Percentiles rank a stretch among this genome's conserved stretches.
Conservation (phyloP, 768 basidiomycete genomes). For the Suillus decipiens region DNA sequence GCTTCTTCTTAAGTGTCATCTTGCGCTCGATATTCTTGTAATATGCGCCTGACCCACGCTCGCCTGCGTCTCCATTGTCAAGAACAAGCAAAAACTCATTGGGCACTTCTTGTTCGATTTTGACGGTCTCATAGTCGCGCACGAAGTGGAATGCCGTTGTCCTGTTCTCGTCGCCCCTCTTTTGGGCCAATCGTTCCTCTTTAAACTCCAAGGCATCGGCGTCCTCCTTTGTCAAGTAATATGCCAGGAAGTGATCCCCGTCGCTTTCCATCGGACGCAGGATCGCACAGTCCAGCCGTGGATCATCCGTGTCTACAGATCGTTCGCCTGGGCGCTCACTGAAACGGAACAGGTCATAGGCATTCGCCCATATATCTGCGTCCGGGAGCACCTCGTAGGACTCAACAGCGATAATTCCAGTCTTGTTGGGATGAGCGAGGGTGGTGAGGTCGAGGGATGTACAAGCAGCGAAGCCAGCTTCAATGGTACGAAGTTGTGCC, state of each 20-base stretch:
- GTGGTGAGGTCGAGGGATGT: conserved; percentile 57
- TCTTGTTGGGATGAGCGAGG: conserved; percentile 80
- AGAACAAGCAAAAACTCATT: conserved; percentile 82
- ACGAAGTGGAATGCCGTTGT: conserved; percentile 73
- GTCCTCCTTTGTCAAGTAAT: conserved; percentile 80
- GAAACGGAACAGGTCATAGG: conserved; percentile 85
- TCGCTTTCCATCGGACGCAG: conserved; percentile 87
- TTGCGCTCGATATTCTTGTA: conserved; percentile 90
- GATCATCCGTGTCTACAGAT: conserved; percentile 68
- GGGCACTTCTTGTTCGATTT: conserved; percentile 82
- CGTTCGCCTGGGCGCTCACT: conserved; percentile 86
- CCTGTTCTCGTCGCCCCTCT: conserved; percentile 56
- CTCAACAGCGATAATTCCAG: conserved; percentile 71
- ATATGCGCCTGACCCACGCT: conserved; percentile 69
- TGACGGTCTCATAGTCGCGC: conserved; percentile 86
- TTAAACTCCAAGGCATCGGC: conserved; percentile 70
- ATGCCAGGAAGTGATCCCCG: conserved; percentile 85
- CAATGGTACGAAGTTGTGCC: conserved; percentile 78
- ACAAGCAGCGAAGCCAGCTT: conserved; percentile 66
- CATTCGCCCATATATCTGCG: conserved; percentile 84
- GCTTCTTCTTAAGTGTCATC: conserved; percentile 84
- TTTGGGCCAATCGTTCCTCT: conserved; percentile 49
- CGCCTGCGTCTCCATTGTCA: conserved; percentile 54
- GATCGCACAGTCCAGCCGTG: conserved; percentile 82
- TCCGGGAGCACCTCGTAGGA: conserved; percentile 86